Conservation (phyloP, 2,329 filamentous ascomycete genomes). For the Diaporthe sp. region DNA sequence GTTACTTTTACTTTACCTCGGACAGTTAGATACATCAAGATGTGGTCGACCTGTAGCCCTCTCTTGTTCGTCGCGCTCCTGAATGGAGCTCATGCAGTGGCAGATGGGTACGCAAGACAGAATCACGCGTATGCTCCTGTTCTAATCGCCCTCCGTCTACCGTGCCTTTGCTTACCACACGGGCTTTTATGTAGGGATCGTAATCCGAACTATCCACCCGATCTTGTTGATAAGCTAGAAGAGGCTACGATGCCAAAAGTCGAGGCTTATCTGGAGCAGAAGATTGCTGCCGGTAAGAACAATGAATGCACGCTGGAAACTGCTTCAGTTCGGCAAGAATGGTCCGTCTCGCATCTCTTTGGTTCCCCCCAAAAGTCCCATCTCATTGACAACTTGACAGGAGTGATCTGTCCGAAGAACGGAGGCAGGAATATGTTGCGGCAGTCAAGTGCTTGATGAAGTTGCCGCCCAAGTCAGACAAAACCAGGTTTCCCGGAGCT, state of each 20-base stretch:
- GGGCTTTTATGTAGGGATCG: constrained; percentile 20
- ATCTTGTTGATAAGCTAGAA: constrained; percentile 43
- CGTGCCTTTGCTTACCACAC: background rate
- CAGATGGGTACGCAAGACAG: background rate
- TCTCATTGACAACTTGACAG: background rate
- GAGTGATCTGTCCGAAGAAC: constrained; percentile 38
- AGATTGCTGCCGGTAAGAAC: constrained; percentile 33
- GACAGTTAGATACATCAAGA: background rate
- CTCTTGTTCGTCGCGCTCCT: constrained; percentile 1
- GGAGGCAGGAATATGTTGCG: constrained; percentile 41
- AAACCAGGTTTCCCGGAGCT: constrained; percentile 41
- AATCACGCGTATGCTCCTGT: background rate
- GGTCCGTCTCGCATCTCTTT: background rate
- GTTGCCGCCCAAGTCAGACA: constrained; percentile 38
- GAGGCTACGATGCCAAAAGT: constrained; percentile 42
- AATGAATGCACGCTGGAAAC: constrained; percentile 2
- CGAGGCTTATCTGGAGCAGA: constrained; percentile 41
- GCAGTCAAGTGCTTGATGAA: constrained; percentile 44
- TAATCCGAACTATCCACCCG: constrained; percentile 42
- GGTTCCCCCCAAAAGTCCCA: background rate
- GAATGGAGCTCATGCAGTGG: background rate
- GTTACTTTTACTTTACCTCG: background rate
- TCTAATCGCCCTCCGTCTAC: no score
- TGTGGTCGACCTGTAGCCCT: constrained; percentile 1
- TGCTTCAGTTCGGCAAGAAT: background rate